Evolutionary conservation across 2,329 filamentous ascomycete genomes (phyloP), one percentile per base, ranked within the genome.

Genomic region (Diaporthe eres): DNA sequence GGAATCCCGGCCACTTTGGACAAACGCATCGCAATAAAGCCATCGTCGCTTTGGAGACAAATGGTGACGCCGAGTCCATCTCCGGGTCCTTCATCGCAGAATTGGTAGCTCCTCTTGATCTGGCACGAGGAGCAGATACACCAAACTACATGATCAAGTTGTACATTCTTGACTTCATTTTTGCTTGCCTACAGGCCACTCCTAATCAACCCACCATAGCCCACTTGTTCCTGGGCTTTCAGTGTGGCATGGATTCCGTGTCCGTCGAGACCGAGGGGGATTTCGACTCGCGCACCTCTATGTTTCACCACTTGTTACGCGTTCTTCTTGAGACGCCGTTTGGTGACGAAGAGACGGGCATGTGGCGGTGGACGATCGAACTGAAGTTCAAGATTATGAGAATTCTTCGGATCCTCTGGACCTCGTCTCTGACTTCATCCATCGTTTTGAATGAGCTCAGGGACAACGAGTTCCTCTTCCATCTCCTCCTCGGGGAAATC

Each of bases 221-320:
- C 0, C 97, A 99, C 83, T 88, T 98, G 61, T 87, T 99, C 2
- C 91, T 99, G 7, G 97, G 97, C 0, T 98, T 99, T 83, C 90
- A 90, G 74, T 97, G 95, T 80, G 91, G 92, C 58, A 90, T 93
- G 49, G 92, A 92, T 77, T 89, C 90, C 13, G 87, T 98, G 3
- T 91, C 91, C 34, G 86, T 97, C 44, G 89, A 93, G 70, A 85
- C 91, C 1, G 90, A 92, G 39, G 90, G 95, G 65, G 85, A 94
- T 3, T 97, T 98, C 83, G 90, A 92, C 17, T 87, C 90, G 22
- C 90, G 92, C 19, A 90, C 89, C 28, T 96, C 97, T 0, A 86
- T 99, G 19, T 95, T 99, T 81, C 96, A 99, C 85, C 90, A 91
- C 13, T 89, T 98, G 68, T 86, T 98, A 67, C 88, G 90, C 17